These are phyloP conservation scores for Euphorbia corollata DNA, from an alignment of 441 rosid genomes.

Conservation along the genomic window DNA sequence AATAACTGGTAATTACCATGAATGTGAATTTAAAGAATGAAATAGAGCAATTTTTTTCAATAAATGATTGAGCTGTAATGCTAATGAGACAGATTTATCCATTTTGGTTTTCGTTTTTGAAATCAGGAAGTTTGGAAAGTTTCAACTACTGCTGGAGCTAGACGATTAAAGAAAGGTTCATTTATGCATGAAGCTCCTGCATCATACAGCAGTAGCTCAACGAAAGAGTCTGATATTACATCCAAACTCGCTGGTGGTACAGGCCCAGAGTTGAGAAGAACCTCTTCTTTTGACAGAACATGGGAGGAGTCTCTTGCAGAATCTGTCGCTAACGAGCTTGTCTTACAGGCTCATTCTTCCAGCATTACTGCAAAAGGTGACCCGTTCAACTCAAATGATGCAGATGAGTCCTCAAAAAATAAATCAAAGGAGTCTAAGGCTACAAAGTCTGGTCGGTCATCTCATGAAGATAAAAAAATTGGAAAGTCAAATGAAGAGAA, in stretches of 20 bases:
- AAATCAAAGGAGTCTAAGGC: slow-evolving; percentile 61
- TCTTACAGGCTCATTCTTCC: slow-evolving; percentile 57
- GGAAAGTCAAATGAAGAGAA: slow-evolving; percentile 68
- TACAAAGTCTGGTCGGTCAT: slow-evolving; percentile 63
- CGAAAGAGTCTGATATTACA: slow-evolving; percentile 53
- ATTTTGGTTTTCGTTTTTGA: slow-evolving; percentile 19
- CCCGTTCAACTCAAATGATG: slow-evolving; percentile 42
- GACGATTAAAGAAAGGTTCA: slow-evolving; percentile 76
- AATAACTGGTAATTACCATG: not conserved
- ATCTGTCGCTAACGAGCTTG: slow-evolving; percentile 84
- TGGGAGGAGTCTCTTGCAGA: slow-evolving; percentile 98
- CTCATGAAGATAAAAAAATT: slow-evolving; percentile 77
- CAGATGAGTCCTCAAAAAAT: slow-evolving; percentile 62
- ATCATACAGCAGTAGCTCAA: slow-evolving; percentile 32
- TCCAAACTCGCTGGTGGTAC: slow-evolving; percentile 44
- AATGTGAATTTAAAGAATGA: not conserved
- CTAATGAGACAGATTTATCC: slow-evolving; percentile 10
- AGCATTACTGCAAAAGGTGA: slow-evolving; percentile 36
- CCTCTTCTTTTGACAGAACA: slow-evolving; percentile 87
- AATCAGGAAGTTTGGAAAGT: slow-evolving; percentile 95
- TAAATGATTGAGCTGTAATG: slow-evolving; percentile 12
- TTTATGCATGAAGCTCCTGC: slow-evolving; percentile 52
- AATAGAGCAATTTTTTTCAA: not conserved
- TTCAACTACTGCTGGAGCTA: slow-evolving; percentile 84
- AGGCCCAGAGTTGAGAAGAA: slow-evolving; percentile 65